Conservation (phyloP, 495 filamentous ascomycete genomes). For the Apodospora peruviana region DNA sequence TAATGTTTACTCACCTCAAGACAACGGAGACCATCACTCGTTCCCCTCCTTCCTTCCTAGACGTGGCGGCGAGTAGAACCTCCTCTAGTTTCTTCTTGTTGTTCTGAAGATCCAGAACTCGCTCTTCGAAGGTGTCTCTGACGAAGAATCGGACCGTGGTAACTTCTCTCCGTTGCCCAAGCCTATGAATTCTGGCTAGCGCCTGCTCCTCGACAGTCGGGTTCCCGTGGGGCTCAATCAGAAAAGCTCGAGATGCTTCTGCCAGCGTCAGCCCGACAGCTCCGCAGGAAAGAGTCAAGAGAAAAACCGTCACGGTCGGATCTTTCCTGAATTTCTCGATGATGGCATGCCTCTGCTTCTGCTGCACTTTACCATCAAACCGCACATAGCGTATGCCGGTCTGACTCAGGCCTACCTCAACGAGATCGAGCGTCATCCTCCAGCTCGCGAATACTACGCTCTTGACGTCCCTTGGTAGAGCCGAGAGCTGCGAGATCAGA, state of each 20-base stretch:
- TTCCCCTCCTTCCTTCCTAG: too few species aligned
- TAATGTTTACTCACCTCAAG: too few species aligned
- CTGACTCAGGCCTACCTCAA: slow-evolving; percentile 28
- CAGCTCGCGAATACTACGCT: slow-evolving; percentile 44
- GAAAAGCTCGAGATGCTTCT: slow-evolving; percentile 32
- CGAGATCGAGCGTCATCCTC: slow-evolving; percentile 38
- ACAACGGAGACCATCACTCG: too few species aligned
- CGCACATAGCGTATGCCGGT: slow-evolving; percentile 24
- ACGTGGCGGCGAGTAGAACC: too few species aligned
- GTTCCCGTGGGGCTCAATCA: slow-evolving; percentile 40
- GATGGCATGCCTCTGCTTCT: slow-evolving; percentile 27
- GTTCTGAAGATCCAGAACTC: too few species aligned
- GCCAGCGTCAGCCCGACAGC: slow-evolving; percentile 37
- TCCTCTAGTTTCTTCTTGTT: too few species aligned
- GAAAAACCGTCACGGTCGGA: slow-evolving; percentile 21
- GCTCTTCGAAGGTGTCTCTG: slow-evolving; percentile 33
- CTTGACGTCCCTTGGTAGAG: too few species aligned
- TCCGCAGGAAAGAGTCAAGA: slow-evolving; percentile 38
- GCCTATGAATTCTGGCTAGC: slow-evolving; percentile 30
- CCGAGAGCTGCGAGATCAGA: background rate
- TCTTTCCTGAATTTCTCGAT: slow-evolving; percentile 28
- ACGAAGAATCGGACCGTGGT: slow-evolving; percentile 32
- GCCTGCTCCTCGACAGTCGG: slow-evolving; percentile 40
- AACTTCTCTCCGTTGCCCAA: slow-evolving; percentile 34
- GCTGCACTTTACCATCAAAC: slow-evolving; percentile 40